Base-by-base conservation (phyloP, 208 protist genomes). In the Crithidia sp. region DNA sequence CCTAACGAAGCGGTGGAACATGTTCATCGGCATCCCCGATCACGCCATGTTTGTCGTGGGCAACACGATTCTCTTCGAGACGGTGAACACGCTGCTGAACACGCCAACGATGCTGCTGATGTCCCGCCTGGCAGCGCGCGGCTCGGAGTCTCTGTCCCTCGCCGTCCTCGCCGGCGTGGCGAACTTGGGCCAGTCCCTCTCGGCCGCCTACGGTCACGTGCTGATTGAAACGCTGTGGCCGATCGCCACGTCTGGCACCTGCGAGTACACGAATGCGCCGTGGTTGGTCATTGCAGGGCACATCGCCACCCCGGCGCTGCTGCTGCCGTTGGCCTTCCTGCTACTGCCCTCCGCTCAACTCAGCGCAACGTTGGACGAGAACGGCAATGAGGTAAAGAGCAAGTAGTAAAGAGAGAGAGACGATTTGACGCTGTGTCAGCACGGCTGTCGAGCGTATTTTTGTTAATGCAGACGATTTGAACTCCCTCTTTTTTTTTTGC, bases 21-120 rank as follows among this genome's bases (percentile, higher is more conserved):
- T 76, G 36, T 44, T 71, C 55, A 76, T 81, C 43, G 68, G 79
- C 28, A 82, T 90, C 19, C 84, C 79, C 43, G 88, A 93, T 47
- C 60, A 87, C 43, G 78, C 79, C 58, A 84, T 89, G 74, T 95
- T 86, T 78, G 66, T 94, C 47, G 40, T 91, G 7, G 89, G 89
- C 13, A 78, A 95, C 67, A 71, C 77, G 36, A 79, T 94, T 41
- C 67, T 96, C 14, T 84, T 82, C 41, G 63, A 94, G 59, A 72
- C 83, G 45, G 76, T 63, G 49, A 82, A 82, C 44, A 82, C 88
- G 78, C 65, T 96, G 9, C 65, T 87, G 41, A 87, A 72, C 52
- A 94, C 95, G 85, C 88, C 92, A 28, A 67, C 60, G 54, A 73
- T 91, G 10, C 74, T 96, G 49, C 81, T 96, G 36, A 88, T 91